Evolutionary conservation across 1,284 basidiomycete genomes (phyloP).

Genomic region (Ganoderma lucidum): DNA sequence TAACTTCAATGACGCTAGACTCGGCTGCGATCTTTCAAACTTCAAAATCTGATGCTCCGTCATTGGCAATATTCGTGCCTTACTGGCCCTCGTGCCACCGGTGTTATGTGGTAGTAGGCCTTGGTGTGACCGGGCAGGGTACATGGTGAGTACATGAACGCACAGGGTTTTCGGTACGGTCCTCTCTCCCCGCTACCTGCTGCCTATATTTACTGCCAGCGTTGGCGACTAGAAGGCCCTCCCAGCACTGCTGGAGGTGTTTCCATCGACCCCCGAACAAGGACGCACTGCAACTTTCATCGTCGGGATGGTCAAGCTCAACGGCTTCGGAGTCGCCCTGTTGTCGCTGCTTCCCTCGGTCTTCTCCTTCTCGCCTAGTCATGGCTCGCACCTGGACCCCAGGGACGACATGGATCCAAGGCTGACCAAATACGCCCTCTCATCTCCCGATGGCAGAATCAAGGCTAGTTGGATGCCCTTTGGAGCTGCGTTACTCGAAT

Average conservation of each 20-base stretch:
- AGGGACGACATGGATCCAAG: constrained; percentile 4
- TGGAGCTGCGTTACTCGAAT: background rate
- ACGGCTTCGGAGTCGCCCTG: background rate
- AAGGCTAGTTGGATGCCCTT: constrained; percentile 8
- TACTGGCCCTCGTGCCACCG: background rate
- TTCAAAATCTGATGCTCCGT: background rate
- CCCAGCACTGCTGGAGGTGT: background rate
- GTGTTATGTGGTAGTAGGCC: background rate
- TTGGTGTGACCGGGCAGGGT: background rate
- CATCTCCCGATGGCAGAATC: constrained; percentile 1
- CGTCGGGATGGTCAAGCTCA: background rate
- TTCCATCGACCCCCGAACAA: background rate
- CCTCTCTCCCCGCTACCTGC: background rate
- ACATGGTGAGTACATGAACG: background rate
- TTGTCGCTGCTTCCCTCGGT: constrained; percentile 4
- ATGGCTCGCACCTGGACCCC: background rate
- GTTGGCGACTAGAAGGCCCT: background rate
- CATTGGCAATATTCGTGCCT: background rate
- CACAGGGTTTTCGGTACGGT: background rate
- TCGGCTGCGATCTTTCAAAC: constrained; percentile 1
- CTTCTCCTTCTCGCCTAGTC: background rate
- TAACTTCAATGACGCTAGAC: background rate
- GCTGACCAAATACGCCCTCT: background rate
- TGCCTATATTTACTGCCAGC: background rate
- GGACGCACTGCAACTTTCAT: background rate